Evolutionary conservation across 306 rosid genomes (phyloP).

Genomic region (Coriaria nepalensis): DNA sequence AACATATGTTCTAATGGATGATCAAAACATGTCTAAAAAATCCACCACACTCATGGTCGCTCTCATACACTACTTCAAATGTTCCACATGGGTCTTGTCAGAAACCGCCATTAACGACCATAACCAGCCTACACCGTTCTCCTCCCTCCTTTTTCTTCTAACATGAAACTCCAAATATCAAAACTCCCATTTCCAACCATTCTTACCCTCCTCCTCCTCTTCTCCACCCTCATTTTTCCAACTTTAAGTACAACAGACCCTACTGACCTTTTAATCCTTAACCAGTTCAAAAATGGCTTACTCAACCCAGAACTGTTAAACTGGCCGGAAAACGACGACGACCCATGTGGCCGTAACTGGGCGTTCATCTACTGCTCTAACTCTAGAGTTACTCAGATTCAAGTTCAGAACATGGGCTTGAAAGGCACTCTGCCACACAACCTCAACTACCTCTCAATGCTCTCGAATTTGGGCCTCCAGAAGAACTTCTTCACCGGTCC

Average conservation of each 20-base stretch:
- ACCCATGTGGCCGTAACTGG: slow-evolving; percentile 41
- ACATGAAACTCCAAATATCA: no score
- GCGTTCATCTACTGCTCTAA: slow-evolving; percentile 24
- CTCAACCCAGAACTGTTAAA: slow-evolving; percentile 30
- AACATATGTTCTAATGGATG: no score
- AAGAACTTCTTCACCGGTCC: slow-evolving; percentile 33
- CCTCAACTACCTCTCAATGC: slow-evolving; percentile 28
- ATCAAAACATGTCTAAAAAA: no score
- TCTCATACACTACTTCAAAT: no score
- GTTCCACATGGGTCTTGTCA: no score
- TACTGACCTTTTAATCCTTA: slow-evolving; percentile 30
- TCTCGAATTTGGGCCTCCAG: slow-evolving; percentile 36
- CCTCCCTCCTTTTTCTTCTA: no score
- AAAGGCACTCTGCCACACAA: slow-evolving; percentile 32
- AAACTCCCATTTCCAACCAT: no score
- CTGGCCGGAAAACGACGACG: slow-evolving; percentile 30
- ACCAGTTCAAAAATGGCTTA: slow-evolving; percentile 27
- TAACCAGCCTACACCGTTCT: no score
- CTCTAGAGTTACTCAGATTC: slow-evolving; percentile 33
- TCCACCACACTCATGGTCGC: no score
- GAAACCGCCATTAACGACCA: no score
- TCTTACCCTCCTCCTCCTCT: no score
- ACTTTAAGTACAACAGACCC: slow-evolving; percentile 28
- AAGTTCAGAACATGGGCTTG: slow-evolving; percentile 26
- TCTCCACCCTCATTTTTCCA: no score